Evolutionary conservation across 169 alveolate genomes (phyloP), one percentile per base, ranked within the genome.

Genomic region (Plasmodium vivax): DNA sequence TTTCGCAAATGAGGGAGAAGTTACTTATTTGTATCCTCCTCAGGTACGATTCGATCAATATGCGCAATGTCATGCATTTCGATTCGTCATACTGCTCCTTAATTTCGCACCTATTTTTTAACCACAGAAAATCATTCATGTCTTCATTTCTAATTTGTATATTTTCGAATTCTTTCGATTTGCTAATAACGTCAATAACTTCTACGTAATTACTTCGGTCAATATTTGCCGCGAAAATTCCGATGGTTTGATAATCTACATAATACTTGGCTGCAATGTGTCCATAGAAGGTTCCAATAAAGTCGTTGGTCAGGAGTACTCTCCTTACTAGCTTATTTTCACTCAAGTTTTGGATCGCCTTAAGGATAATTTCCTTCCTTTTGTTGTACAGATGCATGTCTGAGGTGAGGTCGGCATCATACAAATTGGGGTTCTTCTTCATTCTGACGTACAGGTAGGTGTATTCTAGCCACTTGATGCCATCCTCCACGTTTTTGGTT

Each of bases 361-460:
- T 92, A 34, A 84, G 74, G n/a, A 96, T 92, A 51, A 96, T 94
- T 32, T 83, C 94, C 41, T 94, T 94, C 51, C 95, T 74, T 56
- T 94, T 84, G 12, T 62, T 80, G 56, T 94, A 81, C 36, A 95
- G 84, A 45, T 95, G 84, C 12, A 84, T 94, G 30, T 95, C 98
- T 54, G 80, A 94, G 23, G 62, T 82, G 32, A 96, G 51, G 51
- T 93, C 96, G 8, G 97, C 93, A 10, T 99, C 99, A 92, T 98
- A 98, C 30, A 97, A 85, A n/a, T 85, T 82, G 2, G 99, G 99
- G 84, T 96, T 96, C 82, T 97, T 97, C 47, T 94, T 82, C 97
- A 98, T 96, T 83, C 99, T 96, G 3, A 98, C 98, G 80, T 96
- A 97, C 23, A 98, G 97, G 95, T 98, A 99, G 27, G 99, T 99